Evolutionary conservation across 495 filamentous ascomycete species (phyloP), one percentile per base, ranked within the genome.

Genomic region (Penicillium bialowiezense): DNA sequence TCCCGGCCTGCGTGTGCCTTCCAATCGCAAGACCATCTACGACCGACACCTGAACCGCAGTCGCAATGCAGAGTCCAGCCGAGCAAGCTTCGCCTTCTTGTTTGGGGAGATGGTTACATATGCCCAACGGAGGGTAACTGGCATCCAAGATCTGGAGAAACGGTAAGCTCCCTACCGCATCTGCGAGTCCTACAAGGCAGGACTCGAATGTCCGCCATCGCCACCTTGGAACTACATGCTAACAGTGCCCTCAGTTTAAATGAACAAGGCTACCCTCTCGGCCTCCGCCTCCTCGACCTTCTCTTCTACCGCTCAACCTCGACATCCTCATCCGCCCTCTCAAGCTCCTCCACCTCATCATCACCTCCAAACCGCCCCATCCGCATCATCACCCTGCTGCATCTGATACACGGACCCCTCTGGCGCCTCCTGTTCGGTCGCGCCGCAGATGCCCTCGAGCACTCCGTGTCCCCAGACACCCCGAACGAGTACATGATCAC

Each of bases 101-200:
- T 99, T 99, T 59, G 85, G 82, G 32, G 92, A 97, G 77, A 96
- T 99, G 90, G 91, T 99, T 26, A 84, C 80, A 58, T 97, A 99
- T 67, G 91, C 93, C 35, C 95, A 97, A 63, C 83, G 85, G 58
- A 75, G 87, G 54, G 91, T 96, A 44, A 92, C 87, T 46, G 90
- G 88, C 1, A 95, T 97, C 44, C 85, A 91, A 60, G 95, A 97
- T 66, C 63, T 99, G 12, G 93, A 99, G 67, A 89, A 89, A 74
- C 80, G 88, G 90, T 93, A 62, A 33, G 29, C 29, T 8, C 8
- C 23, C 23, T 26, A 26, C 23, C 3, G 23, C 23, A 3, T 3
- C 23, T 26, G 74, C 58, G n/a, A 15, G 13, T 17, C 10, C 9
- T 14, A 21, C 23, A 7, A 47, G 21, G 31, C n/a, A 42, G 5